Base-by-base conservation (phyloP, 2,329 filamentous ascomycete species). In the Cytospora piceicola region DNA sequence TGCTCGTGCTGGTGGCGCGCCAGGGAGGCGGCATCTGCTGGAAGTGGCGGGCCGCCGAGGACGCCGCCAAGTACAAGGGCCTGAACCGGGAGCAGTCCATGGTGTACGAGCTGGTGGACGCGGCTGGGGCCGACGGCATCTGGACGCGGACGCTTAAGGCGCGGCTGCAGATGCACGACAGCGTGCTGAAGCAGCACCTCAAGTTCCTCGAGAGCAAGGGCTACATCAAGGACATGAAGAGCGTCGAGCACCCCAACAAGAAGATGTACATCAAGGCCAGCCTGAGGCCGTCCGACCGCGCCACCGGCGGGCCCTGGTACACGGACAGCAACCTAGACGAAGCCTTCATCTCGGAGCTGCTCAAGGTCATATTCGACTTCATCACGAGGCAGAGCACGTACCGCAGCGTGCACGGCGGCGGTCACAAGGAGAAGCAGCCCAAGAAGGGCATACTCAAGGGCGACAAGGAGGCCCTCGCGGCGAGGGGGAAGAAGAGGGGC, bases 221-320 rank as follows among this genome's bases (percentile, higher is more conserved):
- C 42, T 88, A 96, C 75, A 93, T 99, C 76, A 91, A 91, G 73
- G 88, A 89, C 65, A 93, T 98, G 79, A 95, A 94, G 79, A 95
- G 90, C 77, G 93, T 96, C 78, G 93, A 96, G 79, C 90, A 91
- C 74, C 92, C 93, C 32, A 91, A 90, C 70, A 91, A 95, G 75
- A 97, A 96, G 79, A 97, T 96, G 85, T 99, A 95, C 83, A 96
- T 99, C 84, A 89, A 97, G 73, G 88, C 90, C 62, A 89, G 90
- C 69, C 85, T 99, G 67, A 87, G 88, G 14, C 94, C 95, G 0
- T 92, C 90, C 62, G 94, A 97, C 68, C 91, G 95, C 68, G 92
- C 96, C 56, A 96, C 93, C 0, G 95, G 95, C 57, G 95, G 95
- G 1, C 91, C 93, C 11, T 99, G 94, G 92, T 97, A 95, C 76